Evolutionary conservation across 148 eudicot genomes (phyloP), one percentile per base, ranked within the genome.

Genomic region (Diospyros kaki): DNA sequence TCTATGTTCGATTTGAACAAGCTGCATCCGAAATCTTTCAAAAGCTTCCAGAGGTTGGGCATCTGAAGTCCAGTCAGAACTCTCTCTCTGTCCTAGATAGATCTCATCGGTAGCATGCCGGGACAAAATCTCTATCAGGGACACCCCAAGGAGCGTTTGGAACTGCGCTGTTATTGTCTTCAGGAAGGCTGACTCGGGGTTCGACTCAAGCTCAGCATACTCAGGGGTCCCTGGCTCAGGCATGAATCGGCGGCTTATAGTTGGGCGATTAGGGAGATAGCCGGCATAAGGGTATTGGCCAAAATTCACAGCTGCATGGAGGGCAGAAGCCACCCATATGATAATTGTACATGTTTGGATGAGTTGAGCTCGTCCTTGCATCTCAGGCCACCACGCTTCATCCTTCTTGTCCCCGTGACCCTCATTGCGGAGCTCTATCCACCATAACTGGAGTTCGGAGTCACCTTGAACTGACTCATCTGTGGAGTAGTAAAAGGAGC

Each of bases 361-460:
- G 10, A 74, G 69, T 0, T 74, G 66, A 2, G 18, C 44, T 28
- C 17, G 52, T 11, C 73, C 68, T 17, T 68, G 50, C 78, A 76
- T 76, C 18, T 18, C 38, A 5, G 73, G 73, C 78, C 78, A 76
- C 73, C 78, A 76, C 8, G 73, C 50, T 51, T 68, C 58, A 41
- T 68, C 73, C 46, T 45, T 76, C 64, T 43, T 44, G 73, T 76
- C 66, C 0, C 58, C 78, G 4, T 66, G 78, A 14, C 78, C 78
- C 43, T 54, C 48, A 18, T 68, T 58, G 12, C 58, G 65, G 58
- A 76, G 17, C 72, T 66, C 72, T 8, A 6, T 46, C 72, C 78
- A 75, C 78, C 72, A 66, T 1, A 72, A 53, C 71, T 93, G 96
- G 65, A 91, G 96, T 67, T 93, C 96, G 1, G 80, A n/a, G 71